Evolutionary conservation across 2,329 filamentous ascomycete species (phyloP), one percentile per base, ranked within the genome.

Genomic region (Chaetomiaceae sp.): DNA sequence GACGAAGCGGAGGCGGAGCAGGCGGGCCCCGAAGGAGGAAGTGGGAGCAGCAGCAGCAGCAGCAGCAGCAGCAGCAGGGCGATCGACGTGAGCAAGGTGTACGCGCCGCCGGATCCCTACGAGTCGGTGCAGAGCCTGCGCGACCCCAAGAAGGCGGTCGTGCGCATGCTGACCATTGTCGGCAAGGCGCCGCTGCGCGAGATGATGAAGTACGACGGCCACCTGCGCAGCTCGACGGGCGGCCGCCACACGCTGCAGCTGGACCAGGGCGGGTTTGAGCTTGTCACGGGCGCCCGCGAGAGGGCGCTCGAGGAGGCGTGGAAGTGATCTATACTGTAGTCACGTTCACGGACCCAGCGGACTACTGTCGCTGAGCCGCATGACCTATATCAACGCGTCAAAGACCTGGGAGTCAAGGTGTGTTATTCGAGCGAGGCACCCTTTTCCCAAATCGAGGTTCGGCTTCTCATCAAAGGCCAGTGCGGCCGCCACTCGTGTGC

Each of bases 161-260:
- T 68, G 45, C 68, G 72, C 37, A 73, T 70, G 68, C 70, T 75
- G 48, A 76, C 84, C 40, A 88, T 98, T 56, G 82, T 84, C 10
- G 93, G 90, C 18, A 81, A 86, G 58, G 91, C 97, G 22, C 93
- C 93, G 26, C 73, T 97, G 58, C 94, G 93, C 68, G 91, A 97
- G 67, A 96, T 97, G 88, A 83, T 97, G 29, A 87, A 91, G 34
- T 98, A 97, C 65, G 73, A 97, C 57, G 88, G 88, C 63, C 87
- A 94, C 62, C 68, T 98, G 53, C 75, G 93, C 42, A 90, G 88
- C 66, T 76, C 95, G 70, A 98, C 91, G 3, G 86, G 84, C 3
- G 93, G 93, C 0, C 75, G 93, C 2, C 78, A 81, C 59, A 71
- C 74, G 5, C 68, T 81, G 62, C 76, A 74, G 1, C 76, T 81